phyloP scores from a whole-genome alignment of 148 eudicot species.

The Rhododendron williamsianum region DNA sequence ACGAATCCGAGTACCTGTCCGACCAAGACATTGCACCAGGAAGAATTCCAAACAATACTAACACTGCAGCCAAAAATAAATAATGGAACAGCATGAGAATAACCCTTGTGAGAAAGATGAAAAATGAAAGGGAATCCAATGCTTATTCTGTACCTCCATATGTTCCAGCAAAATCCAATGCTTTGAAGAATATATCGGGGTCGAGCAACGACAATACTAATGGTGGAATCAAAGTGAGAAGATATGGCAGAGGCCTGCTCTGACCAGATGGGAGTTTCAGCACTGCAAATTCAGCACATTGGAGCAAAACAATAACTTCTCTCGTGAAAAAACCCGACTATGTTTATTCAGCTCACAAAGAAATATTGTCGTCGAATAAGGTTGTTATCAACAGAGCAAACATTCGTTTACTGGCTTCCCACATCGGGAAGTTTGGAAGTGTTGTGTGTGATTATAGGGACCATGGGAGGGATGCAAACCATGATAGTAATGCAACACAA shows the following conservation, averaged over 20 bases:
- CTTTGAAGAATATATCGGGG: slow-evolving; percentile 94
- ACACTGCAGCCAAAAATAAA: slow-evolving; percentile 32
- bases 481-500: not conserved
- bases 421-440: not conserved
- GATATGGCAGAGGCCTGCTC: slow-evolving; percentile 64
- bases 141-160: slow-evolving; percentile 69
- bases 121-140: not conserved
- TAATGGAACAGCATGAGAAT: not conserved
- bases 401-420: not conserved
- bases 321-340: not conserved
- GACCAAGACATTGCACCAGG: slow-evolving; percentile 96
- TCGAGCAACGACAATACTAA: slow-evolving; percentile 59
- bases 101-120: not conserved
- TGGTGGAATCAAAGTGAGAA: slow-evolving; percentile 78
- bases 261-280: slow-evolving; percentile 69
- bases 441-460: not conserved
- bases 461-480: not conserved
- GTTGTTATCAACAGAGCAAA: not conserved
- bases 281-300: slow-evolving; percentile 45
- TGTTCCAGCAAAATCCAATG: slow-evolving; percentile 94
- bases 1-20: slow-evolving; percentile 56
- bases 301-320: not conserved
- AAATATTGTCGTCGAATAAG: not conserved
- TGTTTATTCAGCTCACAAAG: not conserved
- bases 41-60: slow-evolving; percentile 87